Percentiles rank a stretch among this genome's conserved stretches.
Evolutionary conservation across 106 monocot genomes (phyloP).

Genomic region (Dendrobium catenatum): DNA sequence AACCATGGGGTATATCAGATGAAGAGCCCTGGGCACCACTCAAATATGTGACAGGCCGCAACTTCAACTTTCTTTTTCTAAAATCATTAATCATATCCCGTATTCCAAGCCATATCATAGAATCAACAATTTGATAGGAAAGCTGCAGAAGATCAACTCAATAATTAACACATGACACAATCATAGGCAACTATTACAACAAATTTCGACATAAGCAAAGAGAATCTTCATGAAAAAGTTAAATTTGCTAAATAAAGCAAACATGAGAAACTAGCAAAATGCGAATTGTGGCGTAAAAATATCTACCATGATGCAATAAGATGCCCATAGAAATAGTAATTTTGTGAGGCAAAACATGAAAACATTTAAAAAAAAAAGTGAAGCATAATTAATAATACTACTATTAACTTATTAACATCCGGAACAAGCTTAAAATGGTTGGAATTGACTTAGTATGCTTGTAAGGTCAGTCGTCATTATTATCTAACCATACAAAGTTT

Average conservation of each 20-base stretch:
- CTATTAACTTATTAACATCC: too few species aligned
- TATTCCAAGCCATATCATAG: constrained; percentile 83
- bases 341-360: not conserved
- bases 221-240: not conserved
- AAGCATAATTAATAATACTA: not conserved
- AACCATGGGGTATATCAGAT: constrained; percentile 57
- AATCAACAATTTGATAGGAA: constrained; percentile 72
- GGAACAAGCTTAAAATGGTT: too few species aligned
- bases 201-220: not conserved
- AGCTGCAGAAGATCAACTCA: constrained; percentile 38
- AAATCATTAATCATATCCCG: constrained; percentile 82
- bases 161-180: not conserved
- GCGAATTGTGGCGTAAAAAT: not conserved
- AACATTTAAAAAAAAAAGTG: not conserved
- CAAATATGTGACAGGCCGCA: constrained; percentile 68
- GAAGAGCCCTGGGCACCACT: constrained; percentile 41
- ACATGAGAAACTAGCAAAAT: not conserved
- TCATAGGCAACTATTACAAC: not conserved
- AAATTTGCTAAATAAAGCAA: not conserved
- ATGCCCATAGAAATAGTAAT: not conserved
- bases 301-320: not conserved
- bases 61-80: constrained; percentile 65
- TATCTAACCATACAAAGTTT: too few species aligned
- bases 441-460: too few species aligned
- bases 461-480: too few species aligned